phyloP scores from a whole-genome alignment of 495 filamentous ascomycete species.

The Penicillium robsamsonii region DNA sequence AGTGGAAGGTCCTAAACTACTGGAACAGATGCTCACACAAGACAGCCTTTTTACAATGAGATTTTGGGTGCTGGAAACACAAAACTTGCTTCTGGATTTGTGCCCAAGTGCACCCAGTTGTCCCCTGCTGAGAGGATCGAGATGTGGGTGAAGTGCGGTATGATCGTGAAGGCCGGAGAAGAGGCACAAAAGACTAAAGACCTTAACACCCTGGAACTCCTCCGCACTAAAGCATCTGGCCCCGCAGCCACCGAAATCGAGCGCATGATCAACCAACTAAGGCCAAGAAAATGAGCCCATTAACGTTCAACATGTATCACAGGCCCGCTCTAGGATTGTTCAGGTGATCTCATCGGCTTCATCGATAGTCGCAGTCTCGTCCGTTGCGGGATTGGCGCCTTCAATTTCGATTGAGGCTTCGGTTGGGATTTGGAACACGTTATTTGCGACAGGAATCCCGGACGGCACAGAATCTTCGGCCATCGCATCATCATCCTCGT shows the following conservation, averaged over 20 bases:
- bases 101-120: constrained; percentile 77
- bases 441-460: constrained; percentile 15
- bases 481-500: constrained; percentile 35
- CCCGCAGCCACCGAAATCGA: constrained; percentile 56
- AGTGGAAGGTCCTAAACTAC: constrained; percentile 9
- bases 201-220: constrained; percentile 59
- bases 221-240: constrained; percentile 57
- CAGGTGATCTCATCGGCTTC: constrained; percentile 48
- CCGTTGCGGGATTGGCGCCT: constrained; percentile 16
- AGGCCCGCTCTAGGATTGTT: constrained; percentile 18
- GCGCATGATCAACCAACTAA: constrained; percentile 57
- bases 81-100: constrained; percentile 76
- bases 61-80: constrained; percentile 86
- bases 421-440: constrained; percentile 16
- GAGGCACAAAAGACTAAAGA: constrained; percentile 86
- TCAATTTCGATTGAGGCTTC: background rate
- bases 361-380: constrained; percentile 29
- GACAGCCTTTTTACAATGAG: constrained; percentile 86
- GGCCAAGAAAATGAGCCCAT: constrained; percentile 45
- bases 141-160: constrained; percentile 96
- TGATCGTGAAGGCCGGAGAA: constrained; percentile 86
- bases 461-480: constrained; percentile 28
- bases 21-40: constrained; percentile 24
- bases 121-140: constrained; percentile 67
- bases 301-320: constrained; percentile 10